Conservation (phyloP, 1,284 basidiomycete genomes). For the Naganishia sp. region DNA sequence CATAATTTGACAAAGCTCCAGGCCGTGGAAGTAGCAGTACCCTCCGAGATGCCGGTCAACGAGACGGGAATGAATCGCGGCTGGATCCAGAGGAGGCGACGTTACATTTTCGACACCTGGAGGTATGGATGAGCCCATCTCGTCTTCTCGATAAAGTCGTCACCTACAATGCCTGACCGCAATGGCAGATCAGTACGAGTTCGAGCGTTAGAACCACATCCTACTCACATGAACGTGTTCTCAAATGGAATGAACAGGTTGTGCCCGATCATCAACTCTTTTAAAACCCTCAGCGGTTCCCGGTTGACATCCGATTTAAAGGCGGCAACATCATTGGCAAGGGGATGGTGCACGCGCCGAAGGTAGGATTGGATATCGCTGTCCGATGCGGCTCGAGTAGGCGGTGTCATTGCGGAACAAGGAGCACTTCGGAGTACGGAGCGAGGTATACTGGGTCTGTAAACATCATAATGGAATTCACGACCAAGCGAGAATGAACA, state of each 20-base stretch:
- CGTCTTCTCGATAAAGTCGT: no score
- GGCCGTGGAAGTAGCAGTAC: slow-evolving; percentile 30
- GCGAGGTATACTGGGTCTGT: no score
- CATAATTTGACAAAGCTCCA: slow-evolving; percentile 13
- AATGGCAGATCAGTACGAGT: background rate
- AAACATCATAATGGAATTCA: no score
- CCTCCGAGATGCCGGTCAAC: slow-evolving; percentile 24
- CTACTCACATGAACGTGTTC: slow-evolving; percentile 32
- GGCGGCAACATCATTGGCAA: background rate
- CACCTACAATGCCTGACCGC: no score
- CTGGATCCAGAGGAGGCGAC: slow-evolving; percentile 18
- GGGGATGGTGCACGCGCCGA: slow-evolving; percentile 10
- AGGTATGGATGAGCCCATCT: background rate
- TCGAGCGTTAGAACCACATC: background rate
- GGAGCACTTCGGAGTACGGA: no score
- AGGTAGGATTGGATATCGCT: slow-evolving; percentile 20
- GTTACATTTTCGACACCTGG: slow-evolving; percentile 7
- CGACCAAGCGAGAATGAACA: background rate
- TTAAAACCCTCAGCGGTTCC: slow-evolving; percentile 4
- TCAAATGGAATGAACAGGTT: slow-evolving; percentile 26
- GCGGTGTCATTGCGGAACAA: slow-evolving; percentile 1
- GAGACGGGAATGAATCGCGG: slow-evolving; percentile 13
- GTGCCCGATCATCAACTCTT: slow-evolving; percentile 24
- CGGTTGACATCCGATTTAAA: slow-evolving; percentile 3
- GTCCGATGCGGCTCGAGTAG: slow-evolving; percentile 19